Percentiles rank a stretch among this genome's conserved stretches.
These are phyloP conservation scores for Peronospora belbahrii DNA, from an alignment of 352 stramenopile genomes.

Conservation along the genomic window DNA sequence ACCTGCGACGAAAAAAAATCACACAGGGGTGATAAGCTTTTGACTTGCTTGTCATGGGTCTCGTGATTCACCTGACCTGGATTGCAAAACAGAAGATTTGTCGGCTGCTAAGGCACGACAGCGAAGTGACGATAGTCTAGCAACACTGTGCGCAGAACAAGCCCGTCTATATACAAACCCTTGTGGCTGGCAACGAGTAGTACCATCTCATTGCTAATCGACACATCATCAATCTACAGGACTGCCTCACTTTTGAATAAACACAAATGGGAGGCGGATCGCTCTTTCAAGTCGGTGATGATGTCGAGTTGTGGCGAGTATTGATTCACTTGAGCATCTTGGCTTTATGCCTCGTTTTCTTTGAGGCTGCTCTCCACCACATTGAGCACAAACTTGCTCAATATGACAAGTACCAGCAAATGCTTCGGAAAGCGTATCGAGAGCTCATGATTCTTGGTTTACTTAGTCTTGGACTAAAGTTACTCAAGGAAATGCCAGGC, in stretches of 20 bases:
- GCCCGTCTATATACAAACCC: slow-evolving; percentile 1
- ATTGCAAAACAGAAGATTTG: too few species aligned
- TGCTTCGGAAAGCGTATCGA: slow-evolving; percentile 50
- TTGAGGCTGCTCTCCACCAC: slow-evolving; percentile 35
- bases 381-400: slow-evolving; percentile 30
- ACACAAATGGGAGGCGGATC: slow-evolving; percentile 25
- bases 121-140: too few species aligned
- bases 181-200: slow-evolving; percentile 3
- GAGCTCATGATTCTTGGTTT: slow-evolving; percentile 54
- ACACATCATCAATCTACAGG: slow-evolving; percentile 2
- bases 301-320: slow-evolving; percentile 47
- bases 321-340: slow-evolving; percentile 39
- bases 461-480: slow-evolving; percentile 41
- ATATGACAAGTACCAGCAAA: slow-evolving; percentile 53
- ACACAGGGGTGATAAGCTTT: too few species aligned
- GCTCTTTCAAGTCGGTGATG: slow-evolving; percentile 48
- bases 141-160: slow-evolving; percentile 12
- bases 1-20: too few species aligned
- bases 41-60: too few species aligned
- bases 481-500: slow-evolving; percentile 29
- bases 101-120: slow-evolving; percentile 16
- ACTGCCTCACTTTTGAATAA: not conserved
- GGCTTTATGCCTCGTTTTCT: slow-evolving; percentile 31
- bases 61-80: too few species aligned
- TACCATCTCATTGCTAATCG: not conserved